These are phyloP conservation scores for Xanthoconium separans DNA, from an alignment of 1,284 basidiomycete genomes.

Conservation along the genomic window DNA sequence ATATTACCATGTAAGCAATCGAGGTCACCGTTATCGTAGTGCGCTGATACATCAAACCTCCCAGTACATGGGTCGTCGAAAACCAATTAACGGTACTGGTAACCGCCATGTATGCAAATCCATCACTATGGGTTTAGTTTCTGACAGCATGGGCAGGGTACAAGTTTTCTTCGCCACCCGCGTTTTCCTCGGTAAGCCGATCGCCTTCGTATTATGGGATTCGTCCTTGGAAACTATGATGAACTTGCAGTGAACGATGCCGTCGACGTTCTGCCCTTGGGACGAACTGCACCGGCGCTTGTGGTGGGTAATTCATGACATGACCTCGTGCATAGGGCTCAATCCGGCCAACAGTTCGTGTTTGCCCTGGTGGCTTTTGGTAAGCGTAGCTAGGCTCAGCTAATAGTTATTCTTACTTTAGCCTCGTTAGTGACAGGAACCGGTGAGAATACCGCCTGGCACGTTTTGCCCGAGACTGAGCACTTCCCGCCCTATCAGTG, in stretches of 20 bases:
- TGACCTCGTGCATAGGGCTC: neutral
- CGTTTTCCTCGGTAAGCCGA: conserved; percentile 6
- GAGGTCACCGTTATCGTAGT: neutral
- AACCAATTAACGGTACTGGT: conserved; percentile 11
- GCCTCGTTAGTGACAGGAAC: neutral
- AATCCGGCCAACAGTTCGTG: neutral
- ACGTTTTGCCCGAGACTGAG: conserved; percentile 6
- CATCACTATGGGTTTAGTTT: neutral
- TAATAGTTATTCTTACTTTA: neutral
- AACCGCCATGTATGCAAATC: conserved; percentile 7
- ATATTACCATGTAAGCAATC: conserved; percentile 10
- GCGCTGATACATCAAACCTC: neutral
- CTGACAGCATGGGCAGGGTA: conserved; percentile 11
- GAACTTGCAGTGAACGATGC: conserved; percentile 13
- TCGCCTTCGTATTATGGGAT: neutral
- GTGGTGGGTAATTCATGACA: neutral
- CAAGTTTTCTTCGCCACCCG: conserved; percentile 16
- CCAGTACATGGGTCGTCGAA: conserved; percentile 17
- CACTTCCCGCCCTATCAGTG: neutral
- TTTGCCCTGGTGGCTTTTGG: neutral
- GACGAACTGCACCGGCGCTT: neutral
- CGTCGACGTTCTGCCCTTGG: conserved; percentile 10
- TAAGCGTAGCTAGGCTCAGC: neutral
- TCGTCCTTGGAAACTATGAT: neutral
- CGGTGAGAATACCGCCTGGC: neutral